Base-by-base conservation (phyloP, 2,329 filamentous ascomycete genomes). In the Aspergillus hortae region DNA sequence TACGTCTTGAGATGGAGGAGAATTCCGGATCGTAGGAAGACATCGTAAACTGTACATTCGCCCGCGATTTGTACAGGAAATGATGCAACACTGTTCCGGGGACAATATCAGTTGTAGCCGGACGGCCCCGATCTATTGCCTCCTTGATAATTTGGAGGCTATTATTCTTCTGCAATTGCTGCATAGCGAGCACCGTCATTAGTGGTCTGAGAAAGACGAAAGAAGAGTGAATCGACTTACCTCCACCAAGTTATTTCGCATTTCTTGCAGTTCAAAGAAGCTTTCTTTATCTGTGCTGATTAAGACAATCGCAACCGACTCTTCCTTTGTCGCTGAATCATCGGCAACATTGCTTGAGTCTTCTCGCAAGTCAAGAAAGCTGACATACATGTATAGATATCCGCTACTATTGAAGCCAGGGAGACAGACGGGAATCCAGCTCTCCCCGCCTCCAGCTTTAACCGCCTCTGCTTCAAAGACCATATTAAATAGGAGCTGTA, bases 401-500 rank as follows among this genome's bases (percentile, higher is more conserved):
- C 94, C 95, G 47, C 86, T 89, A 69, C 90, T 97, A 74, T 99
- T 99, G 75, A 99, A 99, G 4, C 92, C 92, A 0, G 94, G 95
- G 3, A 99, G 80, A 64, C 94, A 99, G 6, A 99, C 80, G 0
- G 94, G 94, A 44, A 97, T 92, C 94, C 94, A 99, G 63, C 92
- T 96, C 71, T 99, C 94, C 27, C 92, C 94, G n/a, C 84, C 91
- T 5, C 89, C 92, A 17, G 90, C 88, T 67, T 94, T 92, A 67
- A 99, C 88, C 41, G 90, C 88, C 45, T 90, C 90, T 2, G 92
- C 94, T 74, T 95, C 92, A 64, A 99, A 99, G 2, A 99, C 84
- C 95, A 99, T 99, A 67, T 97, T 97, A 79, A 99, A 99, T 55
- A 99, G 92, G 43, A 99, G 82, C 66, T 96, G 92, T 21, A 99